Conservation (phyloP, 2,329 filamentous ascomycete genomes). For the Diaporthe amygdali region DNA sequence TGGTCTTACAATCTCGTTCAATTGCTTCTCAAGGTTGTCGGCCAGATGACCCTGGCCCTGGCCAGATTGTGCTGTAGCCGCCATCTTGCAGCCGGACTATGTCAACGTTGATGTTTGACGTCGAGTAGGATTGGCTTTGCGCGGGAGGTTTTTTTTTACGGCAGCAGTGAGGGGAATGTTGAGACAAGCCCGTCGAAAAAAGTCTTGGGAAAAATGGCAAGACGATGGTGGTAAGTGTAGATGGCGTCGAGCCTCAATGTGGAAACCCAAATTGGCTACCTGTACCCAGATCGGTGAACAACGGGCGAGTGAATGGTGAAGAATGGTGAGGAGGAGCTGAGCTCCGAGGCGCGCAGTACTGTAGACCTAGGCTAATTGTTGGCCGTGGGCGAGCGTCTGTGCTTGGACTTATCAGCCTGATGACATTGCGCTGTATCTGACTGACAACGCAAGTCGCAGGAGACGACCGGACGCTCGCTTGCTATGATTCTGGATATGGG, state of each 20-base stretch:
- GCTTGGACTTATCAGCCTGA: not conserved
- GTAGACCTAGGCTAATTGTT: not conserved
- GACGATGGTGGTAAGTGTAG: not conserved
- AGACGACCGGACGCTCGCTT: not conserved
- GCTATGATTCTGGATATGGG: not conserved
- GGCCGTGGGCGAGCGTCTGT: not conserved
- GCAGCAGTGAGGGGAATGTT: too few species aligned
- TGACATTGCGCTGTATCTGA: not conserved
- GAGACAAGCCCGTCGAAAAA: not conserved
- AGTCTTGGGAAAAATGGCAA: not conserved
- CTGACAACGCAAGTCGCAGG: not conserved
- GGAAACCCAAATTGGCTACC: not conserved
- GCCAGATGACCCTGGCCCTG: constrained; percentile 17
- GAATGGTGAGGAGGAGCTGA: not conserved
- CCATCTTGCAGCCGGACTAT: not conserved
- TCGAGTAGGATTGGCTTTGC: not conserved
- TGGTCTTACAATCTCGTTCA: constrained; percentile 23
- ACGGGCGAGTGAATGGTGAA: not conserved
- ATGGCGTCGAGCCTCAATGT: not conserved
- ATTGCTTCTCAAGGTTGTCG: constrained; percentile 23
- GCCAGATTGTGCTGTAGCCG: not conserved
- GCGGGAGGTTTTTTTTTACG: not conserved
- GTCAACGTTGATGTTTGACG: not conserved
- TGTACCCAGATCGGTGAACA: not conserved
- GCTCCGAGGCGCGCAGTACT: not conserved